Conservation (phyloP, 805 yeast species). For the Starmerella davenportii region DNA sequence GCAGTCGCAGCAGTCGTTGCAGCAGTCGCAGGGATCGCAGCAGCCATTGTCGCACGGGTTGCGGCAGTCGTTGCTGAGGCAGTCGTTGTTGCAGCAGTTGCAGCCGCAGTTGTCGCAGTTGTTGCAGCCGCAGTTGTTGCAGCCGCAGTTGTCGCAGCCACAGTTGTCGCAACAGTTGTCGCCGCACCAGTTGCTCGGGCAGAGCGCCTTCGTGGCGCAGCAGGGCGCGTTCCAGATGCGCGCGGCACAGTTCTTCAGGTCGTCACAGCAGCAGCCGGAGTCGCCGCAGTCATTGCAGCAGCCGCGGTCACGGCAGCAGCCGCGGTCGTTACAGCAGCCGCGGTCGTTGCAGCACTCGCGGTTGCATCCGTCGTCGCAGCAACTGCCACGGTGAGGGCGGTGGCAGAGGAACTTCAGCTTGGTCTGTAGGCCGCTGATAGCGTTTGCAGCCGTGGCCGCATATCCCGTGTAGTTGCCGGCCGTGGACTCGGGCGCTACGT, state of each 20-base stretch:
- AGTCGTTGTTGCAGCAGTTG: background rate
- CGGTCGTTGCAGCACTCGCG: background rate
- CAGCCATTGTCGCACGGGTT: constrained; percentile 1
- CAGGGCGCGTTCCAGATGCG: constrained; percentile 7
- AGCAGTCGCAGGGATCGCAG: constrained; percentile 1
- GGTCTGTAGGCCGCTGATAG: background rate
- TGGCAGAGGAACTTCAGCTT: constrained; percentile 1
- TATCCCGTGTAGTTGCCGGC: background rate
- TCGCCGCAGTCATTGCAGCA: constrained; percentile 6
- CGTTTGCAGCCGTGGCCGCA: background rate
- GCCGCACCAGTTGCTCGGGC: constrained; percentile 11
- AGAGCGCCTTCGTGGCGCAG: constrained; percentile 8
- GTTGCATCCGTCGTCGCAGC: background rate
- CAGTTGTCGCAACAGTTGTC: constrained; percentile 3
- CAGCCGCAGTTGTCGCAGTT: background rate
- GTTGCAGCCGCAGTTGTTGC: background rate
- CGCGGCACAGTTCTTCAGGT: constrained; percentile 5
- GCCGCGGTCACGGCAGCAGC: constrained; percentile 1
- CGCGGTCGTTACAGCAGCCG: constrained; percentile 1
- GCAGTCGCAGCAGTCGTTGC: constrained; percentile 2
- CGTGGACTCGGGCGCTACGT: background rate
- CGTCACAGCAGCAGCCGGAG: constrained; percentile 3
- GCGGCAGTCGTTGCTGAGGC: background rate
- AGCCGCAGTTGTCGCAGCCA: background rate
- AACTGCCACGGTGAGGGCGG: background rate